Conservation (phyloP, 805 yeast genomes). For the Cyberlindnera japonica region DNA sequence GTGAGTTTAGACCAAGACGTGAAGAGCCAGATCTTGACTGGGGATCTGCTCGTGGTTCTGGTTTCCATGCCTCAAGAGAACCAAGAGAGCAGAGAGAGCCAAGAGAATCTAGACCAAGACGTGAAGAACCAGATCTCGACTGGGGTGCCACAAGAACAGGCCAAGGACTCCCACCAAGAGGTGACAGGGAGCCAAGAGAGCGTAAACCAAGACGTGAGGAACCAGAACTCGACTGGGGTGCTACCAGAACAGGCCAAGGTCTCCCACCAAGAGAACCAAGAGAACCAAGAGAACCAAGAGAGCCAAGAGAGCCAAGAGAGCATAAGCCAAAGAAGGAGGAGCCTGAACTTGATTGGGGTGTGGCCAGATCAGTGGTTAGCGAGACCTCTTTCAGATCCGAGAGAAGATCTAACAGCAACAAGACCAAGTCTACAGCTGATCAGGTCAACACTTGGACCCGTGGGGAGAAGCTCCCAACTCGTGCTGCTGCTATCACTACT, state of each 20-base stretch:
- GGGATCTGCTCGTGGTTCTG: slow-evolving; percentile 36
- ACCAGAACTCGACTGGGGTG: slow-evolving; percentile 59
- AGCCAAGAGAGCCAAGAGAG: slow-evolving; percentile 31
- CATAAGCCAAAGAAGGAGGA: slow-evolving; percentile 35
- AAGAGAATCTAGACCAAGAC: slow-evolving; percentile 33
- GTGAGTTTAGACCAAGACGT: slow-evolving; percentile 33
- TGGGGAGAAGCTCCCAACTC: slow-evolving; percentile 25
- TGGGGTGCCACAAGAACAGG: slow-evolving; percentile 39
- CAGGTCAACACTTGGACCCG: slow-evolving; percentile 22
- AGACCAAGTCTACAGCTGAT: slow-evolving; percentile 26
- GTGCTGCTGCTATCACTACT: slow-evolving; percentile 10
- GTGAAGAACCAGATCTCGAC: slow-evolving; percentile 56
- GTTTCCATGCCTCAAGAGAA: slow-evolving; percentile 33
- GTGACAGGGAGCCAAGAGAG: slow-evolving; percentile 24
- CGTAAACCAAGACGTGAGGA: slow-evolving; percentile 42
- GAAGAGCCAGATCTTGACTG: slow-evolving; percentile 61
- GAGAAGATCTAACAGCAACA: slow-evolving; percentile 28
- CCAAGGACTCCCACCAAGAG: slow-evolving; percentile 30
- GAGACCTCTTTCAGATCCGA: slow-evolving; percentile 23
- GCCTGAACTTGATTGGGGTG: slow-evolving; percentile 43
- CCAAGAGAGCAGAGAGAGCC: slow-evolving; percentile 23
- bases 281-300: slow-evolving; percentile 24
- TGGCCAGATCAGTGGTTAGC: slow-evolving; percentile 33
- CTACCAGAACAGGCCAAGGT: slow-evolving; percentile 32
- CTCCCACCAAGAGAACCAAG: slow-evolving; percentile 28